Evolutionary conservation across 176 grass and related monocot species (phyloP).

Genomic region (Bromus sterilis): DNA sequence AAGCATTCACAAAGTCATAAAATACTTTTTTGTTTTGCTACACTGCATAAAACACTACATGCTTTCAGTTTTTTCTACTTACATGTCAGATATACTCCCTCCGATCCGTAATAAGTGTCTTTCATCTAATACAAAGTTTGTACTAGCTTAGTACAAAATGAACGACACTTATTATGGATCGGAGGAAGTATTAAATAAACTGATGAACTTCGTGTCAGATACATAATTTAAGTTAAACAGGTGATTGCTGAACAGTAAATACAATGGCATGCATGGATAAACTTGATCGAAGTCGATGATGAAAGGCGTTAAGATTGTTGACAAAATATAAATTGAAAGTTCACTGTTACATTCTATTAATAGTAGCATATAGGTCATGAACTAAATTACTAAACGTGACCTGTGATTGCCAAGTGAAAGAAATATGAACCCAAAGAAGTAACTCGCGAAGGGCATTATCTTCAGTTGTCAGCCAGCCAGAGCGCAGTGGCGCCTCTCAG

Average conservation of each 20-base stretch:
- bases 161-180: too few species aligned
- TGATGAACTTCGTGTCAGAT: neutral
- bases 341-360: neutral
- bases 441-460: neutral
- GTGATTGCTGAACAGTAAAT: neutral
- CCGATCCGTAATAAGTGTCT: too few species aligned
- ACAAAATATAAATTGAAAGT: neutral
- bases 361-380: neutral
- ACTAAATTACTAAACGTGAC: neutral
- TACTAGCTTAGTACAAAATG: too few species aligned
- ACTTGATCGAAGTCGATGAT: neutral
- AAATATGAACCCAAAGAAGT: neutral
- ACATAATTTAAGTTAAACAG: neutral
- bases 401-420: neutral
- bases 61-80: neutral
- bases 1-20: constrained; percentile 5
- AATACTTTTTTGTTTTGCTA: neutral
- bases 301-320: neutral
- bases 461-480: too few species aligned
- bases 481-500: too few species aligned
- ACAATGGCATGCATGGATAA: neutral
- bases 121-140: too few species aligned
- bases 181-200: neutral
- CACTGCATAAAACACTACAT: neutral
- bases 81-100: constrained; percentile 5